Evolutionary conservation across 208 protist species (phyloP), one percentile per base, ranked within the genome.

Genomic region (Trypanosoma avium): DNA sequence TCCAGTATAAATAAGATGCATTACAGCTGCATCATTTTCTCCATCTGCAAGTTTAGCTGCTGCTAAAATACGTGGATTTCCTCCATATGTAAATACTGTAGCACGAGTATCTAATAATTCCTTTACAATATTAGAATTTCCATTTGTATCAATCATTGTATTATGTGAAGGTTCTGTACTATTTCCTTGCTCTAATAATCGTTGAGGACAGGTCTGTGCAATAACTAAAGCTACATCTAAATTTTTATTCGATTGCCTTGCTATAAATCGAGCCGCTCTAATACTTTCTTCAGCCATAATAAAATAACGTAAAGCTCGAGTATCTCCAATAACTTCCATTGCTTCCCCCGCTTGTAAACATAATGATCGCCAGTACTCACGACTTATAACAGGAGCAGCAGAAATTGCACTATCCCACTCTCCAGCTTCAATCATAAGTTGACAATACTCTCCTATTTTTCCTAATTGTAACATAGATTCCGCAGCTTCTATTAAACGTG

Each of bases 321-420:
- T 30, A 48, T 89, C 83, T 9, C 86, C 90, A 0, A 61, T 57
- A 5, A 61, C 75, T 53, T 93, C 81, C 82, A 93, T 88, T 46
- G 82, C 81, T 52, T 82, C 83, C 6, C 77, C 84, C 0, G 84
- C 90, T 22, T 83, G 64, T 21, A 86, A 36, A 56, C 86, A 93
- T 10, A 88, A 66, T 1, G 70, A 75, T 19, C 84, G 81, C 95
- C 95, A 98, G 66, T 86, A 94, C 15, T 86, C 81, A 9, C 90
- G 73, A 38, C 87, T 93, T 26, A 98, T 68, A n/a, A 80, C 55
- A 3, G 95, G 93, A 4, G 90, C 88, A 8, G 90, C 67, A 46
- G 84, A 82, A 67, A 98, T 83, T 10, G 95, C 95, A 61, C 75
- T 71, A 40, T 97, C 91, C 85, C 87, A 98, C 73, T 95, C 83